These are phyloP conservation scores for Euphrasia arctica DNA, from an alignment of 305 asterid genomes.

Conservation along the genomic window DNA sequence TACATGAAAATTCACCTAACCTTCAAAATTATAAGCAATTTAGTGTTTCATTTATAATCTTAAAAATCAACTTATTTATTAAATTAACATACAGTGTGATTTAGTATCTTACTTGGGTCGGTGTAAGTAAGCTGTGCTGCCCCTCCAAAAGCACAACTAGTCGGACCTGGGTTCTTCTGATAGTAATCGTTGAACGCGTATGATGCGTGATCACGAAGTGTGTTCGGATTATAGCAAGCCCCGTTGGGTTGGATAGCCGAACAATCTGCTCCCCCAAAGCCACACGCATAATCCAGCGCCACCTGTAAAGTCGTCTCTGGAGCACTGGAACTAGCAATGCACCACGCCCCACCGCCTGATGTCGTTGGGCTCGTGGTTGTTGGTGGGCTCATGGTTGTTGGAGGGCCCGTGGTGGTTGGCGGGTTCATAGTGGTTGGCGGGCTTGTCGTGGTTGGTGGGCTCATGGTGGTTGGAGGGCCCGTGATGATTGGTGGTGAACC, in stretches of 20 bases:
- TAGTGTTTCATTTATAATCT: background rate
- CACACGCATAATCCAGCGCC: conserved; percentile 65
- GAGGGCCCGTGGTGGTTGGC: conserved; percentile 21
- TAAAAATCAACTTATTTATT: background rate
- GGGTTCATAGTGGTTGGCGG: background rate
- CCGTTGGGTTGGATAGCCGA: conserved; percentile 45
- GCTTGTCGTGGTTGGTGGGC: background rate
- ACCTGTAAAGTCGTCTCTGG: conserved; percentile 57
- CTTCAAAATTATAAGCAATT: background rate
- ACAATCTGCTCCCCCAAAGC: conserved; percentile 60
- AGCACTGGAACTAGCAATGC: conserved; percentile 48
- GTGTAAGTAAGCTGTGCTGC: conserved; percentile 45
- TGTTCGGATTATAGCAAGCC: conserved; percentile 47
- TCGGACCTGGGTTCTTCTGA: conserved; percentile 58
- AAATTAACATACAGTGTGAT: conserved; percentile 5
- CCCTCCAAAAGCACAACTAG: conserved; percentile 63
- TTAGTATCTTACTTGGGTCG: conserved; percentile 56
- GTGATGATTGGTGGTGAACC: too few species aligned
- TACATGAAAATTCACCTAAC: background rate
- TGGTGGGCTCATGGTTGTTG: conserved; percentile 29
- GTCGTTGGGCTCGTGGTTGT: conserved; percentile 26
- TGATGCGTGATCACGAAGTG: conserved; percentile 57
- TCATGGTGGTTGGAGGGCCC: too few species aligned
- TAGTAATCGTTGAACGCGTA: conserved; percentile 62
- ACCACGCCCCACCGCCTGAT: conserved; percentile 48